A percentile compares a stretch with the other conserved stretches of the same genome.
Evolutionary conservation across 2,329 filamentous ascomycete genomes (phyloP).

Genomic region (Pseudodiploospora longispora): DNA sequence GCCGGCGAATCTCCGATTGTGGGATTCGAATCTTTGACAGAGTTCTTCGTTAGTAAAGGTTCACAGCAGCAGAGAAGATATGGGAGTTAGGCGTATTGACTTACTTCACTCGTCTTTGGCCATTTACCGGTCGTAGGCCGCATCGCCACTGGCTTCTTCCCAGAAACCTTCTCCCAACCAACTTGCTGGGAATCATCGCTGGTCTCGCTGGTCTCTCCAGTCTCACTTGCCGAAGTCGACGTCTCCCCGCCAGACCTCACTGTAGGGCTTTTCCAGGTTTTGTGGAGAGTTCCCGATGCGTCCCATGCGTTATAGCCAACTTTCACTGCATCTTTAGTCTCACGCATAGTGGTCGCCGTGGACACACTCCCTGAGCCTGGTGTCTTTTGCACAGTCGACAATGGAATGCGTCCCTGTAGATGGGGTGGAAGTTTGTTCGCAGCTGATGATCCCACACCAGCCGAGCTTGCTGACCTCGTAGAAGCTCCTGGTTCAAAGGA

Average conservation of each 20-base stretch:
- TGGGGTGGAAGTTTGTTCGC: no score
- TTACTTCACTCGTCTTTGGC: constrained; percentile 12
- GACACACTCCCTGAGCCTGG: constrained; percentile 14
- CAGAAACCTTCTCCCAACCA: not conserved
- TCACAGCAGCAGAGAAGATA: no score
- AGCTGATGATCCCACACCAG: no score
- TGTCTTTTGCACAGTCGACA: not conserved
- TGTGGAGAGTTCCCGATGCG: constrained; percentile 14
- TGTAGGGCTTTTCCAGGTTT: constrained; percentile 16
- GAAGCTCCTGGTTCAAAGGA: no score
- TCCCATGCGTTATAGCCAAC: constrained; percentile 25
- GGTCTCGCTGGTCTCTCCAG: not conserved
- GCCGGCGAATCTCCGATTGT: not conserved
- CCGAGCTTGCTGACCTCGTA: no score
- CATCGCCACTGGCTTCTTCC: not conserved
- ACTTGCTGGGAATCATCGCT: not conserved
- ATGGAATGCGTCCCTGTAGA: no score
- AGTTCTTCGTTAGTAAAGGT: not conserved
- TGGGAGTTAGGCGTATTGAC: not conserved
- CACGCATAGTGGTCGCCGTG: constrained; percentile 22
- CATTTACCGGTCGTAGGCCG: constrained; percentile 11
- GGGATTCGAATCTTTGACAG: constrained; percentile 3
- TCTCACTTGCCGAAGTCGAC: constrained; percentile 5
- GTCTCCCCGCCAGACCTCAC: constrained; percentile 11
- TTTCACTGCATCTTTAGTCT: constrained; percentile 6